Base-by-base conservation (phyloP, 2,329 filamentous ascomycete genomes). In the Taxawa tesnikishii region DNA sequence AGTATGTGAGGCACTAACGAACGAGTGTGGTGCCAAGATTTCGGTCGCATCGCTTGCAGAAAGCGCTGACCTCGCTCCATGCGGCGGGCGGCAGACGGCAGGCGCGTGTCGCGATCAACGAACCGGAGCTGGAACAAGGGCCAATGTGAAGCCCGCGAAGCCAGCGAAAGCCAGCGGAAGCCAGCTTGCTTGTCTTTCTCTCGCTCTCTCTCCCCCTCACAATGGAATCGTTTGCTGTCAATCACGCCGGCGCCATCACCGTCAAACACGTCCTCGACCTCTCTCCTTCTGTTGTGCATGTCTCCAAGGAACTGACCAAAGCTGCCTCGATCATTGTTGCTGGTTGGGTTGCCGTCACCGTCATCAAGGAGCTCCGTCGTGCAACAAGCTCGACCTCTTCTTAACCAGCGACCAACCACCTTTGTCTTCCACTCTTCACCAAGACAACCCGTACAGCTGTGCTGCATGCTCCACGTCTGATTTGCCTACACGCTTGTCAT, bases 221-320 rank as follows among this genome's bases (percentile, higher is more conserved):
- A 13, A 55, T 55, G 51, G 51, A 56, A 38, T 38, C 41, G 13
- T 54, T 54, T 31, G 38, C 43, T 15, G 28, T 56, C 17, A 35
- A 39, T 18, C 52, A 56, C 41, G 42, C 48, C 25, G 53, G 53
- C 21, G 41, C 46, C 6, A 49, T 55, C 39, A 44, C 43, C 33
- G 60, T 73, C 41, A 55, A 60, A 39, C 67, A 73, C 43, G 60
- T 60, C 17, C 43, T 75, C 37, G 61, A 70, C 40, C 49, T 71
- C 38, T 64, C 63, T 28, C 55, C 63, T 13, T 65, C 63, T 12
- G 55, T 62, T 31, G 54, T 65, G 26, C 55, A 58, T 33, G 49
- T 71, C 38, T 60, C 62, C 21, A 62, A 61, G 41, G 68, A 72
- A 45, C 49, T 68, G 37, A 63, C 67, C 35, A 55, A 66, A 30